Evolutionary conservation across 495 filamentous ascomycete genomes (phyloP).

Genomic region (Xylaria flabelliformis): DNA sequence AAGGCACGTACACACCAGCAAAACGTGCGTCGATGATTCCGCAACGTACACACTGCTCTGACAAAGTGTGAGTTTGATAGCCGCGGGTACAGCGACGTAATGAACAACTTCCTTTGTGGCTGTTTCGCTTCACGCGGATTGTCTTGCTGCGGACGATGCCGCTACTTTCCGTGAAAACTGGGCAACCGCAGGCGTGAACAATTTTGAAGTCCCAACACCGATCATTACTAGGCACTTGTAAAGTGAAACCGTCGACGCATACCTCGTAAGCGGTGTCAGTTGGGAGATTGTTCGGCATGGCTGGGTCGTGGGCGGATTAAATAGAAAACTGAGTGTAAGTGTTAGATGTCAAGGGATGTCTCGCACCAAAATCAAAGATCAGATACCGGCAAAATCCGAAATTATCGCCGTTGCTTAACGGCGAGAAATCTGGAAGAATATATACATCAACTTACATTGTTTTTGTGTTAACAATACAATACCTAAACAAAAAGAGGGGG

Average conservation of each 20-base stretch:
- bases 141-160: neutral
- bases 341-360: neutral
- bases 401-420: neutral
- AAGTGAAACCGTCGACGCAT: neutral
- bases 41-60: conserved; percentile 21
- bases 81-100: conserved; percentile 9
- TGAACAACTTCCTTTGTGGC: conserved; percentile 27
- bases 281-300: neutral
- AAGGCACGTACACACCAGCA: neutral
- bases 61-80: neutral
- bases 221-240: neutral
- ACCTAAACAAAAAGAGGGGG: neutral
- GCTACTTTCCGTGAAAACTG: too few relatives aligned
- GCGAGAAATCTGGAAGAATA: neutral
- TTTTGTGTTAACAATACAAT: neutral
- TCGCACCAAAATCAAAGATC: neutral
- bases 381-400: neutral
- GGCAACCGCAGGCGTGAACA: neutral
- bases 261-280: neutral
- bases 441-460: neutral
- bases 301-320: neutral
- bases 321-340: neutral
- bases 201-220: conserved; percentile 10
- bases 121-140: conserved; percentile 22
- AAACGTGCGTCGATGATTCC: conserved; percentile 8